Evolutionary conservation across 163 green algal species (phyloP), one percentile per base, ranked within the genome.

Genomic region (Chlorella variabilis): DNA sequence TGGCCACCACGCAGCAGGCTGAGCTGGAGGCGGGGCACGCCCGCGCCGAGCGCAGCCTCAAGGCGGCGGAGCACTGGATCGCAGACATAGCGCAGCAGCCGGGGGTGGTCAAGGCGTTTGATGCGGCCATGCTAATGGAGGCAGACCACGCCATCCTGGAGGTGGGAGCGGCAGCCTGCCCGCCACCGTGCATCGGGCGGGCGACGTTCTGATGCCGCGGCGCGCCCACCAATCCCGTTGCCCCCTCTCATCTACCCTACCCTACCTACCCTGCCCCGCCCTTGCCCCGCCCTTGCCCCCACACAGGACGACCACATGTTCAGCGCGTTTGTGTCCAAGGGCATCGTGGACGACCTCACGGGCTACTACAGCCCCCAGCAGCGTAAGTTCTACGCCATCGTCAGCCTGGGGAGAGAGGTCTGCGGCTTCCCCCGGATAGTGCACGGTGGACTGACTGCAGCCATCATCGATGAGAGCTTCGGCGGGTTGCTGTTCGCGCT

Each of bases 401-500:
- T 89, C 25, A 67, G 42, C 45, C 65, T 84, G 1, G 87, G 87
- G 36, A 80, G 84, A 18, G 87, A 90, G 31, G 82, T 92, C 1
- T 90, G 86, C 67, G 89, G 89, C 42, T 93, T 87, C 75, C 88
- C 88, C 2, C 45, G 59, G 21, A 45, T 89, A 18, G 80, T 89
- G 21, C 86, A 86, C 75, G 88, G 89, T 17, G 89, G 89, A 0
- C 78, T 93, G 33, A 93, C 89, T 29, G 86, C 88, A 0, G 89
- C 89, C 25, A 85, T 93, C 33, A 87, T 92, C 48, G 89, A 93
- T 69, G 89, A 93, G 62, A 71, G 39, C 23, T 90, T 93, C 74
- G 88, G 89, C 20, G 88, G 90, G 31, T 70, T 92, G 29, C 77
- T 91, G 20, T 91, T 86, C 70, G 71, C 84, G 3, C 70, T 91